phyloP scores from a whole-genome alignment of 225 moss, liverwort and hornwort species.

The Lunularia cruciata region DNA sequence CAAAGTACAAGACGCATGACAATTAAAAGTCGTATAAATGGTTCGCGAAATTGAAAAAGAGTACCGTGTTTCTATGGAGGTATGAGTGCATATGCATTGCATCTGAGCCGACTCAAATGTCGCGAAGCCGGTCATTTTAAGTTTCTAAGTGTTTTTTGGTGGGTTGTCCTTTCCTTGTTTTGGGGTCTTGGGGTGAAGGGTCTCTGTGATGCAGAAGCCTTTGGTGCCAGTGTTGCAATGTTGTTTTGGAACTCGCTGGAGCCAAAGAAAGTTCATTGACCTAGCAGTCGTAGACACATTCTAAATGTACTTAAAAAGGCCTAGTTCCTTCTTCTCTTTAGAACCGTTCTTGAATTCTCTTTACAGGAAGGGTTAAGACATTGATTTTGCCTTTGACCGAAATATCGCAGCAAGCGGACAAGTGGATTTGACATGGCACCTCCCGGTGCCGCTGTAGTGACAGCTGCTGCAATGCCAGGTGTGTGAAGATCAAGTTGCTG shows the following conservation, averaged over 20 bases:
- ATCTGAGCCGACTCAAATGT: constrained; percentile 19
- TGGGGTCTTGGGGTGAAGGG: constrained; percentile 63
- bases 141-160: constrained; percentile 53
- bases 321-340: constrained; percentile 45
- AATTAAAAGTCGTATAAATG: not conserved
- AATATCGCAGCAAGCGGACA: constrained; percentile 66
- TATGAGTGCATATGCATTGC: constrained; percentile 12
- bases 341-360: constrained; percentile 18
- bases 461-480: constrained; percentile 76
- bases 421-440: constrained; percentile 98
- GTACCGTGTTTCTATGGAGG: constrained; percentile 3
- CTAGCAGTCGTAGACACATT: constrained; percentile 59
- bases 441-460: constrained; percentile 72
- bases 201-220: constrained; percentile 62
- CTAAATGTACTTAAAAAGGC: constrained; percentile 48
- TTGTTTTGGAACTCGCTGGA: constrained; percentile 62
- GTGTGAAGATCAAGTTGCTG: constrained; percentile 35
- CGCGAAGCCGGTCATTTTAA: constrained; percentile 29
- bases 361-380: constrained; percentile 12
- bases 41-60: not conserved
- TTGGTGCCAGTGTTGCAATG: constrained; percentile 61
- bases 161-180: constrained; percentile 51
- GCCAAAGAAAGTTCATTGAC: constrained; percentile 54
- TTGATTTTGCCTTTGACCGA: constrained; percentile 15
- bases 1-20: not conserved